Conservation (phyloP, 2,329 filamentous ascomycete genomes). For the Colletotrichum horii region DNA sequence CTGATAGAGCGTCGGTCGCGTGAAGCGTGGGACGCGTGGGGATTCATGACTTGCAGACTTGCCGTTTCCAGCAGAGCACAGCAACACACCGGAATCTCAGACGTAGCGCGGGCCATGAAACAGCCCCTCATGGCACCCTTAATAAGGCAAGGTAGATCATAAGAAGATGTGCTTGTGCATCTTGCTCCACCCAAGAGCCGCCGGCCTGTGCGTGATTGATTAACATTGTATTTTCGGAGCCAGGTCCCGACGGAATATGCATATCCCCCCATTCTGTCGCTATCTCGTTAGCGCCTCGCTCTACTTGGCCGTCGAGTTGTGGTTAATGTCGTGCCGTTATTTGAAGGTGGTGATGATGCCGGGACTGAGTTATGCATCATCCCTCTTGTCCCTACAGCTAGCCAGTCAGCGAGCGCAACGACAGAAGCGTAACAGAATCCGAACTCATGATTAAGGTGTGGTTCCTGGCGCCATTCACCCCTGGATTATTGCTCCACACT, state of each 20-base stretch:
- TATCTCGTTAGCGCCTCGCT: neutral
- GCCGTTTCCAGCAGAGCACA: neutral
- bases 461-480: slow-evolving; percentile 1
- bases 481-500: slow-evolving; percentile 4
- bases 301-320: neutral
- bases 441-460: neutral
- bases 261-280: neutral
- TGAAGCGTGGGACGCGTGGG: neutral
- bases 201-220: neutral
- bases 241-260: neutral
- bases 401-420: neutral
- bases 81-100: slow-evolving; percentile 11
- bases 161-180: neutral
- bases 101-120: slow-evolving; percentile 16
- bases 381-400: neutral
- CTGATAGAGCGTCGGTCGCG: neutral
- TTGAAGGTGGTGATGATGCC: neutral
- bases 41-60: slow-evolving; percentile 1
- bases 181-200: slow-evolving; percentile 2
- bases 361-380: neutral
- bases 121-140: slow-evolving; percentile 12
- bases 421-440: neutral
- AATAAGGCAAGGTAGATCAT: slow-evolving; percentile 21
- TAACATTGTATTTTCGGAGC: neutral
- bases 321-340: neutral